A percentile compares a stretch with the other conserved stretches of the same genome.
Conservation (phyloP, 805 yeast species). For the Danielia reshetovae region DNA sequence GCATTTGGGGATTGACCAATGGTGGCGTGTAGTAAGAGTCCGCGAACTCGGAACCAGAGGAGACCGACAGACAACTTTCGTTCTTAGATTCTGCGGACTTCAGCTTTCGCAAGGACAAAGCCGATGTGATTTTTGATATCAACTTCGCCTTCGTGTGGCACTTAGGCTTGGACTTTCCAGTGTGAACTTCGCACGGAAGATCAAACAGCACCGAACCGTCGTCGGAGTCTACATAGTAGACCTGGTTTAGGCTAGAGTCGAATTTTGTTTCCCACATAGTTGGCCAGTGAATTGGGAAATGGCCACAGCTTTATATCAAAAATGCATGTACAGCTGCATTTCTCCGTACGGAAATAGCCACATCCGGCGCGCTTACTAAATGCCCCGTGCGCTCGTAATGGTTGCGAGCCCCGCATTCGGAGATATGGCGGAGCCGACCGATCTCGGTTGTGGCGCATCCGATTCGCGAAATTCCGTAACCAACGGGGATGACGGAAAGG, state of each 20-base stretch:
- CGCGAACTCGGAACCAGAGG: constrained; percentile 1
- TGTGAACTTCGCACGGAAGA: constrained; percentile 17
- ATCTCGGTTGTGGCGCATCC: too few relatives aligned
- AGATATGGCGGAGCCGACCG: too few relatives aligned
- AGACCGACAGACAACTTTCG: constrained; percentile 1
- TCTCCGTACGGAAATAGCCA: too few relatives aligned
- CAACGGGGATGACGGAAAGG: too few relatives aligned
- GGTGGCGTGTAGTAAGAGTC: too few relatives aligned
- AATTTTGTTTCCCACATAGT: constrained; percentile 14
- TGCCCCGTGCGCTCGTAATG: too few relatives aligned
- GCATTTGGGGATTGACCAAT: not conserved
- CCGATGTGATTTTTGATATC: constrained; percentile 9
- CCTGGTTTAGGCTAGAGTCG: constrained; percentile 14
- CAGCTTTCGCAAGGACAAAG: constrained; percentile 8
- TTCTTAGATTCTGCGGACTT: constrained; percentile 5
- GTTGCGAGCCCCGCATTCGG: too few relatives aligned
- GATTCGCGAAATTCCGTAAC: too few relatives aligned
- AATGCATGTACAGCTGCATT: too few relatives aligned
- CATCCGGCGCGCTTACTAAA: too few relatives aligned
- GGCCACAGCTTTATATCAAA: too few relatives aligned
- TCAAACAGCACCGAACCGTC: constrained; percentile 16
- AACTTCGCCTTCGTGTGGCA: constrained; percentile 3
- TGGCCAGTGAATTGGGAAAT: too few relatives aligned
- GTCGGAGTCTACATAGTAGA: constrained; percentile 11
- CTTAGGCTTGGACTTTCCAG: constrained; percentile 2